Evolutionary conservation across 495 filamentous ascomycete genomes (phyloP), one percentile per base, ranked within the genome.

Genomic region (Annulohypoxylon bovei): DNA sequence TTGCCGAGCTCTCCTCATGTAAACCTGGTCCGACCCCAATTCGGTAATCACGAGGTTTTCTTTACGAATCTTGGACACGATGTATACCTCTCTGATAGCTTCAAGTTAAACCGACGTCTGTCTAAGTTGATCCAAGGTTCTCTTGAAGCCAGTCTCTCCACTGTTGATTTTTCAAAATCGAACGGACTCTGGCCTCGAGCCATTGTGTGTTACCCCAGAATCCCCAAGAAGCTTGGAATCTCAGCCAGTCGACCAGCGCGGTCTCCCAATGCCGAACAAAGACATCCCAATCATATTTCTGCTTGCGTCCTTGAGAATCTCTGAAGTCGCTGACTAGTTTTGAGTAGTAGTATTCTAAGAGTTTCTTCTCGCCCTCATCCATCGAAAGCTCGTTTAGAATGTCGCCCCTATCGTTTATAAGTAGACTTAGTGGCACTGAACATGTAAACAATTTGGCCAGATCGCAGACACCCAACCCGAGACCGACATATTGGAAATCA

Each of bases 161-260:
- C 2, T 40, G 25, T 9, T 57, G 16, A 16, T 79, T 71, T 49
- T 62, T 60, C 28, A 74, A 25, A 55, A 79, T 78, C 23, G 39
- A 74, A 39, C 75, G 64, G 27, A 72, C 74, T 57, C 74, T 68
- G 9, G 77, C 79, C 46, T 78, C 79, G 28, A 82, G 77, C 82
- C 81, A 84, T 27, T 75, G 70, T 1, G 78, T 78, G 53, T 83
- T 82, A 4, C 83, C 83, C 83, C 83, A 84, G 62, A 79, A 79
- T 1, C 83, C 82, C 83, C 82, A 84, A 1, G 81, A 82, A 0
- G 80, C 80, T 62, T 84, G 78, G 49, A 84, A 85, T 39, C 83
- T 54, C 40, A 82, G 66, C 83, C 83, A 84, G 61, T 84, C 82
- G 1, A 84, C 82, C 16, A 84, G 59, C 3, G 82, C 83, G 28